Percentiles rank a stretch among this genome's conserved stretches.
Evolutionary conservation across 345 rosid genomes (phyloP).

Genomic region (Lepidium sativum): DNA sequence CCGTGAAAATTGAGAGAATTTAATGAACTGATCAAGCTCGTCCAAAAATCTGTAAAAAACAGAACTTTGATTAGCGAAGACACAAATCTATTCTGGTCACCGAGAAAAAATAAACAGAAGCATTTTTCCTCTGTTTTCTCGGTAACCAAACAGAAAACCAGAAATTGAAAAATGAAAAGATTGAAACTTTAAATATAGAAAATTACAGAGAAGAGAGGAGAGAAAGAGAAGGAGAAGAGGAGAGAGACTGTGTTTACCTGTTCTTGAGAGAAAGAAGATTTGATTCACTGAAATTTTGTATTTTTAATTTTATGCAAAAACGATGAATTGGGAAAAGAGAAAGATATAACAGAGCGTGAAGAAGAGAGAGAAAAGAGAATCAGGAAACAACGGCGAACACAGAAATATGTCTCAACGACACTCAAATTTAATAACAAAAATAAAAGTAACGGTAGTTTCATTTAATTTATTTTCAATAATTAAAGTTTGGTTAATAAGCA

Average conservation of each 20-base stretch:
- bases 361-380: neutral
- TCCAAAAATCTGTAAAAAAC: constrained; percentile 1
- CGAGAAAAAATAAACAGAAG: constrained; percentile 4
- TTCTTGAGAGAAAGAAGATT: constrained; percentile 14
- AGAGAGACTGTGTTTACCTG: constrained; percentile 23
- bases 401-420: neutral
- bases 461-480: neutral
- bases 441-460: neutral
- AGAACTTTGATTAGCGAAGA: neutral
- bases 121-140: constrained; percentile 23
- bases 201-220: constrained; percentile 5
- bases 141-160: constrained; percentile 7
- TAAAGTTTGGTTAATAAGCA: neutral
- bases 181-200: neutral
- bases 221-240: constrained; percentile 18
- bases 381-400: constrained; percentile 7
- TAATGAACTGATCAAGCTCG: neutral
- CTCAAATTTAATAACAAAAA: neutral
- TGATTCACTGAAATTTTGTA: constrained; percentile 4
- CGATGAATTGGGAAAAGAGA: constrained; percentile 3
- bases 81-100: constrained; percentile 11
- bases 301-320: neutral
- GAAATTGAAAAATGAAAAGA: neutral
- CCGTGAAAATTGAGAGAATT: neutral
- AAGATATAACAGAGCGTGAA: neutral